Conservation (phyloP, 1,139 yeast species). For the Suhomyces guaymorum region DNA sequence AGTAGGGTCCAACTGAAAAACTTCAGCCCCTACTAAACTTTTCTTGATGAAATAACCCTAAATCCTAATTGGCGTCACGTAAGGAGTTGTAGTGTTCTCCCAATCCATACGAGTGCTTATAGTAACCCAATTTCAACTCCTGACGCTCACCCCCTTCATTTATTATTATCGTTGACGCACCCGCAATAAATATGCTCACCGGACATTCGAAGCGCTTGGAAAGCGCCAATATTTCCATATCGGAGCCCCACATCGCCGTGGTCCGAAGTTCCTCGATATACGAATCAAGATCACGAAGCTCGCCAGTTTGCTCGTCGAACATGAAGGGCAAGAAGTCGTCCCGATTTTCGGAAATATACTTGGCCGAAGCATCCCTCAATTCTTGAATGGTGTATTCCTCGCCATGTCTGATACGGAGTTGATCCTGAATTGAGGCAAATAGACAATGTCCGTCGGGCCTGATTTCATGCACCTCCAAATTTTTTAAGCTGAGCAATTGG, state of each 20-base stretch:
- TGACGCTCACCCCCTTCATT: slow-evolving; percentile 46
- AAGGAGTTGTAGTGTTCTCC: slow-evolving; percentile 96
- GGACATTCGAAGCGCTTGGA: slow-evolving; percentile 68
- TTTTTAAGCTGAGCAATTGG: slow-evolving; percentile 48
- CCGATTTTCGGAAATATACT: slow-evolving; percentile 60
- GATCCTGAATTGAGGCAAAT: slow-evolving; percentile 84
- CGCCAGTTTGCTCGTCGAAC: slow-evolving; percentile 72
- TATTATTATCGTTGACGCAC: slow-evolving; percentile 51
- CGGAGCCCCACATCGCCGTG: slow-evolving; percentile 96
- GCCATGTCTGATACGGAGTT: slow-evolving; percentile 55
- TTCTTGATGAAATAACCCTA: background rate
- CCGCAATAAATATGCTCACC: slow-evolving; percentile 75
- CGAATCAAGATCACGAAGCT: slow-evolving; percentile 61
- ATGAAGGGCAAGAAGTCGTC: slow-evolving; percentile 80
- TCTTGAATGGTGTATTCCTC: slow-evolving; percentile 45
- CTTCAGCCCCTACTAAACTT: too few relatives aligned
- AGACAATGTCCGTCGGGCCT: slow-evolving; percentile 94
- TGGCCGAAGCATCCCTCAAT: slow-evolving; percentile 65
- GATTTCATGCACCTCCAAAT: slow-evolving; percentile 61
- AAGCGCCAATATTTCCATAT: slow-evolving; percentile 82
- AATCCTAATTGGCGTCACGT: slow-evolving; percentile 41
- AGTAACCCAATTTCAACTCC: slow-evolving; percentile 72
- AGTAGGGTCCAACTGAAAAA: too few relatives aligned
- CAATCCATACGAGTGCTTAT: slow-evolving; percentile 80
- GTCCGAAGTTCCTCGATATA: slow-evolving; percentile 67